Evolutionary conservation across 176 grass and related monocot species (phyloP).

Genomic region (Rhynchospora breviuscula): DNA sequence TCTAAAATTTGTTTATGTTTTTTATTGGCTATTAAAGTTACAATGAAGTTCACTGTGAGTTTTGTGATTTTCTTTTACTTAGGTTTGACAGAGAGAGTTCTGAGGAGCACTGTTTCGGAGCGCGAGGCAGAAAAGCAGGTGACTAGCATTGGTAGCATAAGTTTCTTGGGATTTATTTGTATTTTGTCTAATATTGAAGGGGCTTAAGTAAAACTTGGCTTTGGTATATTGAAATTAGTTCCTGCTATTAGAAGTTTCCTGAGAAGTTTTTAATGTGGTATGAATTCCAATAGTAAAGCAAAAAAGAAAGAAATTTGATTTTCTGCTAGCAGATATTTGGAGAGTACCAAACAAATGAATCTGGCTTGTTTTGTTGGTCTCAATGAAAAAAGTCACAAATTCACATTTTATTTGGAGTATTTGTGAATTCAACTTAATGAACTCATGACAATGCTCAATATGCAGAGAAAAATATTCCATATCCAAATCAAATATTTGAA

Average conservation of each 20-base stretch:
- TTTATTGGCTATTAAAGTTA: background rate
- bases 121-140: conserved; percentile 69
- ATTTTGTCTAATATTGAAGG: background rate
- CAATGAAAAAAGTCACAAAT: background rate
- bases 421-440: background rate
- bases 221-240: background rate
- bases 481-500: background rate
- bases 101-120: conserved; percentile 55
- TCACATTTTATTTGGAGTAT: background rate
- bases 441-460: background rate
- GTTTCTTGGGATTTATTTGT: background rate
- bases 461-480: background rate
- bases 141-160: conserved; percentile 4
- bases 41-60: background rate
- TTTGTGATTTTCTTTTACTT: conserved; percentile 15
- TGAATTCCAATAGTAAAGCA: too few species aligned
- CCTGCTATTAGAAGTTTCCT: background rate
- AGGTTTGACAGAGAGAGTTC: conserved; percentile 71
- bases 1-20: background rate
- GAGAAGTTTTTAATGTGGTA: background rate
- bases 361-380: background rate
- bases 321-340: background rate
- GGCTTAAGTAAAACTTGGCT: background rate
- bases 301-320: background rate
- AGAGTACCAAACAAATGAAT: too few species aligned